Evolutionary conservation across 1,139 yeast species (phyloP), one percentile per base, ranked within the genome.

Genomic region (Blastobotrys elegans): DNA sequence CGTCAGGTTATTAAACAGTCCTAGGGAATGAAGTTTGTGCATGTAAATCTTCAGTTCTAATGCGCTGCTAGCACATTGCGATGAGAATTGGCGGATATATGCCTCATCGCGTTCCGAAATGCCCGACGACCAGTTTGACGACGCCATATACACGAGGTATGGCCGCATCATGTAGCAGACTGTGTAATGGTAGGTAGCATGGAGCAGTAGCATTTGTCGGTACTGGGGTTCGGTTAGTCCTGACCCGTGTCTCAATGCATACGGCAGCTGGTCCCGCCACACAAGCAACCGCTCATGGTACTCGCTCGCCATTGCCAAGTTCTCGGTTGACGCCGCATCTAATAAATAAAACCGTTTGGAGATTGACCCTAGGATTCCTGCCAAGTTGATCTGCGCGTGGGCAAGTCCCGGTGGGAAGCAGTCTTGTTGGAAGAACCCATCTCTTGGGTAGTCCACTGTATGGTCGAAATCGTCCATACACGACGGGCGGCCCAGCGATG

Each of bases 401-500:
- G 32, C 14, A 21, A 40, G 26, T 3, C 37, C 44, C 17, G 16
- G 10, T 16, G 41, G 41, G 20, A 34, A 24, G 18, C 35, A 29
- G 10, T 33, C 43, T 6, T 29, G 18, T 21, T 39, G 43, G 11
- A 43, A 27, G n/a, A 39, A 33, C 22, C 44, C 47, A 16, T 42
- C 48, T 13, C 48, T 21, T 5, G 51, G 49, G 20, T 27, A 33
- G 11, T 41, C 51, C 22, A 44, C 48, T 5, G 51, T 41, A 31
- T 47, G 41, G 30, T 48, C 51, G 32, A 36, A 48, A 26, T 79
- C 83, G 18, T 66, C 62, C 16, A 79, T 59, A 1, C 72, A 64
- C 53, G 74, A 76, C 1, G 77, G 76, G 55, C 75, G 74, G 13
- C 82, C 79, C 16, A 79, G 77, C 2, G 82, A 76, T 26, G 77